These are phyloP conservation scores for Lomentospora prolificans DNA, from an alignment of 2,329 filamentous ascomycete species.

Conservation along the genomic window DNA sequence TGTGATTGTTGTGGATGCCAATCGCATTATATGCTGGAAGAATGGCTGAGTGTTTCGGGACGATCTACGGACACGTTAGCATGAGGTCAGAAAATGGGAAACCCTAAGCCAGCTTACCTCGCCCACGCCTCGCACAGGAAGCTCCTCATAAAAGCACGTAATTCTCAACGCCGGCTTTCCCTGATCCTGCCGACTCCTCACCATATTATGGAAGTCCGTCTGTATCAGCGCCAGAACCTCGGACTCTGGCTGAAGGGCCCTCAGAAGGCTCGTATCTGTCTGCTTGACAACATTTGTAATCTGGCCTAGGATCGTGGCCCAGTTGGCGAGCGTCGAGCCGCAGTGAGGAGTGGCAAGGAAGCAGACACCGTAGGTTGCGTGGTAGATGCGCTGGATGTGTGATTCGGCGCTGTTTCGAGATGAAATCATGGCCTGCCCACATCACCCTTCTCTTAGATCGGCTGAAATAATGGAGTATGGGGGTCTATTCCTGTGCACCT, in stretches of 20 bases:
- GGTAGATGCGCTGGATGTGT: conserved; percentile 3
- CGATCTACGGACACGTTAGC: background rate
- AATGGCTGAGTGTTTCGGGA: conserved; percentile 12
- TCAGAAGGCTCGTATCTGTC: conserved; percentile 3
- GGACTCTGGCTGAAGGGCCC: conserved; percentile 4
- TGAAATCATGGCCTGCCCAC: background rate
- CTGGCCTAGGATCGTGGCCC: conserved; percentile 4
- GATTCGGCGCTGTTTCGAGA: conserved; percentile 9
- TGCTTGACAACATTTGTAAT: conserved; percentile 1
- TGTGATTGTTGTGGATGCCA: conserved; percentile 12
- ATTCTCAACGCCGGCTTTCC: background rate
- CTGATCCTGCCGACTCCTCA: background rate
- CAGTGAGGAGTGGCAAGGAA: conserved; percentile 10
- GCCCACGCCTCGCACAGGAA: conserved; percentile 1
- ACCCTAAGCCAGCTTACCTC: conserved; percentile 6
- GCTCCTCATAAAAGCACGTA: conserved; percentile 11
- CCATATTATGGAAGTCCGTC: conserved; percentile 10
- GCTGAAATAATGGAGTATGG: background rate
- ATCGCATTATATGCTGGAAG: conserved; percentile 10
- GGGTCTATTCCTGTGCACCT: background rate
- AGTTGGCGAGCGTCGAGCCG: conserved; percentile 3
- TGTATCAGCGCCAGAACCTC: conserved; percentile 8
- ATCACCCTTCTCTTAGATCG: background rate
- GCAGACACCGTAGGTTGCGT: background rate
- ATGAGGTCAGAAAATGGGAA: background rate